Percentiles rank a stretch among this genome's conserved stretches.
These are phyloP conservation scores for Ogataea degrootiae DNA, from an alignment of 805 yeast species.

Conservation along the genomic window DNA sequence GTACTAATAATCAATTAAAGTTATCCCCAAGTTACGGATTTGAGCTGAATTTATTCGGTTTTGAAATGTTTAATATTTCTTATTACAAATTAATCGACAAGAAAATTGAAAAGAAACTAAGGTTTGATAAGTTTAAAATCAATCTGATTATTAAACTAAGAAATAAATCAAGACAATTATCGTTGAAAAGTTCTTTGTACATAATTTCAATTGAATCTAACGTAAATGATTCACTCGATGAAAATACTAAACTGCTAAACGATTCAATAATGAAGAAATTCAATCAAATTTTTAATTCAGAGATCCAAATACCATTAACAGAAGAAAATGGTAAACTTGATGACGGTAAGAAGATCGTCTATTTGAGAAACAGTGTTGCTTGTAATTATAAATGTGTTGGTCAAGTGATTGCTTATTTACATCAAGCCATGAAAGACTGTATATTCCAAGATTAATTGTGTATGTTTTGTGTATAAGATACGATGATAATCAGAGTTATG, in stretches of 20 bases:
- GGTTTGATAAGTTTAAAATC: conserved; percentile 15
- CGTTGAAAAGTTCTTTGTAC: conserved; percentile 20
- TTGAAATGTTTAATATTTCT: conserved; percentile 21
- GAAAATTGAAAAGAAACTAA: conserved; percentile 17
- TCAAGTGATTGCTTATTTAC: conserved; percentile 15
- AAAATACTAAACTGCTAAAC: conserved; percentile 5
- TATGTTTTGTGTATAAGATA: background rate
- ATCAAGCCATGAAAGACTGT: conserved; percentile 10
- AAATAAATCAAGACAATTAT: conserved; percentile 14
- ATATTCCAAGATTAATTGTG: background rate
- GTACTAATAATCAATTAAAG: conserved; percentile 10
- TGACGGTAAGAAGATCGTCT: conserved; percentile 13
- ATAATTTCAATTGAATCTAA: conserved; percentile 18
- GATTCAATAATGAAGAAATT: conserved; percentile 8
- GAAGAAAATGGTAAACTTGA: conserved; percentile 1
- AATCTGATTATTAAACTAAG: conserved; percentile 21
- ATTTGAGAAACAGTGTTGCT: conserved; percentile 21
- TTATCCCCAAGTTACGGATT: conserved; percentile 17
- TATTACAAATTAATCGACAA: conserved; percentile 21
- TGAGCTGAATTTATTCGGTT: conserved; percentile 16
- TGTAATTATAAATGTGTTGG: conserved; percentile 22
- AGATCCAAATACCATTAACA: conserved; percentile 3
- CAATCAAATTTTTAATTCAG: conserved; percentile 17
- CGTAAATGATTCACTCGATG: conserved; percentile 9
- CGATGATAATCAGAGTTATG: too few species aligned